Conservation (phyloP, 805 yeast species). For the Yueomyces sp. region DNA sequence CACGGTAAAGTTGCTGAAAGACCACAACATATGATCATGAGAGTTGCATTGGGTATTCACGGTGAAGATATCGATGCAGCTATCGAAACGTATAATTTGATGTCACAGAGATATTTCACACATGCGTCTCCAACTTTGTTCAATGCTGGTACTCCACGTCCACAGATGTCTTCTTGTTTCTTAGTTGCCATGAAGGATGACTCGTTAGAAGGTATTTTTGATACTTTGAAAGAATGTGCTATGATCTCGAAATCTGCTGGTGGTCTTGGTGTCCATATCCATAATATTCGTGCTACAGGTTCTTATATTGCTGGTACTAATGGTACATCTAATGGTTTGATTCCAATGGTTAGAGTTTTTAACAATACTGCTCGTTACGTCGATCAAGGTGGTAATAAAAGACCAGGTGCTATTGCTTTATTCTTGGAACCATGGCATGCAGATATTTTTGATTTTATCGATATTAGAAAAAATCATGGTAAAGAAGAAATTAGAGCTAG, state of each 20-base stretch:
- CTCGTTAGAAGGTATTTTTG: constrained; percentile 86
- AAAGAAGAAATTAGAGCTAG: constrained; percentile 87
- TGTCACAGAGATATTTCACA: constrained; percentile 76
- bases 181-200: constrained; percentile 82
- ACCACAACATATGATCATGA: constrained; percentile 77
- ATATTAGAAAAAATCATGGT: constrained; percentile 84
- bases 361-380: constrained; percentile 93
- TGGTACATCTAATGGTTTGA: constrained; percentile 81
- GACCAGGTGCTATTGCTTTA: constrained; percentile 93
- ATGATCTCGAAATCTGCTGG: constrained; percentile 88
- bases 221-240: constrained; percentile 76
- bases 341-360: constrained; percentile 88
- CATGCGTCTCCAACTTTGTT: constrained; percentile 92
- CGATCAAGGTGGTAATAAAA: constrained; percentile 93
- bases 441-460: constrained; percentile 74
- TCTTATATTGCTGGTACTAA: constrained; percentile 80
- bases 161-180: constrained; percentile 87
- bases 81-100: constrained; percentile 67
- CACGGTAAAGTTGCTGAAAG: constrained; percentile 60
- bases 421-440: constrained; percentile 95
- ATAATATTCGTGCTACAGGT: constrained; percentile 73
- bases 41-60: constrained; percentile 87
- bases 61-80: constrained; percentile 47
- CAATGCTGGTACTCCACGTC: constrained; percentile 78
- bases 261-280: constrained; percentile 81